phyloP scores from a whole-genome alignment of 306 rosid genomes.

The Vicia faba region DNA sequence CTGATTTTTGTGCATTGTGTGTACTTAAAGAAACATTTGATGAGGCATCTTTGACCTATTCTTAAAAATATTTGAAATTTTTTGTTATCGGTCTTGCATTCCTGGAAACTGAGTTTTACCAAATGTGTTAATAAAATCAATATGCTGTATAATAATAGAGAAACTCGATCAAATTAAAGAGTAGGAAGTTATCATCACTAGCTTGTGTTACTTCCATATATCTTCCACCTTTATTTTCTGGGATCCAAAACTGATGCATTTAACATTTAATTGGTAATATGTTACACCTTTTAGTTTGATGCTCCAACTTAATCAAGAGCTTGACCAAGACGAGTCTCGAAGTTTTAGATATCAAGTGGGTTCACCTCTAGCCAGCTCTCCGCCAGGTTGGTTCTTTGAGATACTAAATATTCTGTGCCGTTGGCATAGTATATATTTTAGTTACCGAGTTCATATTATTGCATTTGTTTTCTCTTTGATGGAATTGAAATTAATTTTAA shows the following conservation, averaged over 20 bases:
- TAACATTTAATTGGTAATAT: slow-evolving; percentile 31
- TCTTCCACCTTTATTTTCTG: slow-evolving; percentile 28
- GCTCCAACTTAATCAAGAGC: slow-evolving; percentile 94
- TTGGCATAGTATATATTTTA: slow-evolving; percentile 5
- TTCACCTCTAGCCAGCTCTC: slow-evolving; percentile 88
- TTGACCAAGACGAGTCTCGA: slow-evolving; percentile 87
- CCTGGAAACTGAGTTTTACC: background rate
- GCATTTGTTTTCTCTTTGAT: slow-evolving; percentile 32
- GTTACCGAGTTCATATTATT: slow-evolving; percentile 7
- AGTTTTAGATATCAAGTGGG: slow-evolving; percentile 77
- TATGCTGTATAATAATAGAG: background rate
- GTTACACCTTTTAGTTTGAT: slow-evolving; percentile 59
- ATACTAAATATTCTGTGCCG: slow-evolving; percentile 23
- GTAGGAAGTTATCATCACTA: slow-evolving; percentile 11
- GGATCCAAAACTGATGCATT: background rate
- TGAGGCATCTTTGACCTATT: slow-evolving; percentile 8
- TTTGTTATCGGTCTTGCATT: slow-evolving; percentile 6
- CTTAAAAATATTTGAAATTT: too few species aligned
- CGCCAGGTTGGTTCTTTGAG: slow-evolving; percentile 74
- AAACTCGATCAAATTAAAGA: slow-evolving; percentile 3
- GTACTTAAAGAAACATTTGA: slow-evolving; percentile 14
- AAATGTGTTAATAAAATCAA: background rate
- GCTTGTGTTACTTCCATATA: slow-evolving; percentile 16
- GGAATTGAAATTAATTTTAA: slow-evolving; percentile 34
- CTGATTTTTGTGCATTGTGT: slow-evolving; percentile 7